Conservation (phyloP, 176 grass and related monocot genomes). For the Lolium rigidum region DNA sequence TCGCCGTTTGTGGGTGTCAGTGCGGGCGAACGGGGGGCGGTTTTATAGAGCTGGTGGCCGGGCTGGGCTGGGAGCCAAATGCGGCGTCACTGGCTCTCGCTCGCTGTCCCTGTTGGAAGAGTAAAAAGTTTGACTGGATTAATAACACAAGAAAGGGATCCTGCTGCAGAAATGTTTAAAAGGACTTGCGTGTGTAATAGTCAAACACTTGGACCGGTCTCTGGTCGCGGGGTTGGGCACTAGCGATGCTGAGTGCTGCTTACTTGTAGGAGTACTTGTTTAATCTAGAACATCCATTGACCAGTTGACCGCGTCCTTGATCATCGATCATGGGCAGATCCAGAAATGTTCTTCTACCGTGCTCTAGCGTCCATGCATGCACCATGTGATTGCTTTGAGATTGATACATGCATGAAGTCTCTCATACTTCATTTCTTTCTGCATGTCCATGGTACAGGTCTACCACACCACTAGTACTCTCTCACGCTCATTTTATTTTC, state of each 20-base stretch:
- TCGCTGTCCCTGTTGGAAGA: constrained; percentile 25
- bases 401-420: no score
- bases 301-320: constrained; percentile 42
- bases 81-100: background rate
- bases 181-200: background rate
- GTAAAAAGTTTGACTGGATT: constrained; percentile 50
- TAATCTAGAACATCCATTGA: constrained; percentile 42
- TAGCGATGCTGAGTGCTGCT: background rate
- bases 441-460: no score
- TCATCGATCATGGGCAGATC: background rate
- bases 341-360: no score
- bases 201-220: constrained; percentile 54
- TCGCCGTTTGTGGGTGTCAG: background rate
- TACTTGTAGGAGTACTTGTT: background rate
- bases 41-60: constrained; percentile 32
- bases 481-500: no score
- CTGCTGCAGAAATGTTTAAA: constrained; percentile 21
- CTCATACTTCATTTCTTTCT: no score
- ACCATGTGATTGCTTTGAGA: no score
- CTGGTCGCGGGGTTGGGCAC: constrained; percentile 38
- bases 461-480: no score
- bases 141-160: constrained; percentile 1
- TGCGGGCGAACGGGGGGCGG: constrained; percentile 2
- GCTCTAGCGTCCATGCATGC: no score
- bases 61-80: background rate